These are phyloP conservation scores for Daldinia grandis DNA, from an alignment of 495 filamentous ascomycete genomes.

Conservation along the genomic window DNA sequence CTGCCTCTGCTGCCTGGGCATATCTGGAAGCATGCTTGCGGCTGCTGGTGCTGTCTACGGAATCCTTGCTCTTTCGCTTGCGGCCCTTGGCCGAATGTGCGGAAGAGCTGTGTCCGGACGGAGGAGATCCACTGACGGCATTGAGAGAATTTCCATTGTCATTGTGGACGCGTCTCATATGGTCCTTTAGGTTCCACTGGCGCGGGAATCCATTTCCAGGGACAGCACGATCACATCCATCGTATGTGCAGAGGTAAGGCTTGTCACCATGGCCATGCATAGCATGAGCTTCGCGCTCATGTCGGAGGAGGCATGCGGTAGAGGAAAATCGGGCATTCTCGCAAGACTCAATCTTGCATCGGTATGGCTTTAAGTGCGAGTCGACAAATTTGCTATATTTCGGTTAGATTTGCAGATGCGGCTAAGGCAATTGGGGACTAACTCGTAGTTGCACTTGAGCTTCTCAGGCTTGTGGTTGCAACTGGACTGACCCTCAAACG, in stretches of 20 bases:
- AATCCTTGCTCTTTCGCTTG: conserved; percentile 60
- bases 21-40: conserved; percentile 53
- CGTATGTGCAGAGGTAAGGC: conserved; percentile 83
- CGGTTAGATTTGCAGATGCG: conserved; percentile 44
- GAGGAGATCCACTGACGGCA: conserved; percentile 46
- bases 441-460: conserved; percentile 98
- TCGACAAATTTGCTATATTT: conserved; percentile 87
- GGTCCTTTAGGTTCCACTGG: conserved; percentile 92
- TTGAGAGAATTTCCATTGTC: conserved; percentile 62
- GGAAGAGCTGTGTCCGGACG: conserved; percentile 45
- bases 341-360: conserved; percentile 83
- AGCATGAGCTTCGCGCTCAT: conserved; percentile 92
- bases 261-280: conserved; percentile 94
- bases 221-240: conserved; percentile 81
- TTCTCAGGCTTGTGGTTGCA: conserved; percentile 88
- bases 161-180: conserved; percentile 93
- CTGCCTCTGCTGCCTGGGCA: conserved; percentile 41
- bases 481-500: conserved; percentile 74
- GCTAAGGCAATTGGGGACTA: conserved; percentile 52
- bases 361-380: conserved; percentile 92
- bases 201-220: conserved; percentile 87
- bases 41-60: conserved; percentile 51
- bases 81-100: conserved; percentile 53
- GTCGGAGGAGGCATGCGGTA: conserved; percentile 91
- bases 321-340: conserved; percentile 86